phyloP scores from a whole-genome alignment of 345 rosid species.

The Rhizophora apiculata region DNA sequence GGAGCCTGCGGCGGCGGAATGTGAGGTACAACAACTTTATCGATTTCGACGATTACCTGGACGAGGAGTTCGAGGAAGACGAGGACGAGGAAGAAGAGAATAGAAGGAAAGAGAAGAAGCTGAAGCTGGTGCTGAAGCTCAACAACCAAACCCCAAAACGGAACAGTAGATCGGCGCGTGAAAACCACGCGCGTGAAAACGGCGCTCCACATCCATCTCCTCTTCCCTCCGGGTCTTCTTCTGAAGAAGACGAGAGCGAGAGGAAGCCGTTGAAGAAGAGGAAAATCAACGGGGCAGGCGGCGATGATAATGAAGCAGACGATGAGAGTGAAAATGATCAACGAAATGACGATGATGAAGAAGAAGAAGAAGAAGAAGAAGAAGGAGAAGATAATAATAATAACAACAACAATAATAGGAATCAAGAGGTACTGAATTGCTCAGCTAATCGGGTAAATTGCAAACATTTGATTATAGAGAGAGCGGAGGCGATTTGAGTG shows the following conservation, averaged over 20 bases:
- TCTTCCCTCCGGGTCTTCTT: not conserved
- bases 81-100: constrained; percentile 35
- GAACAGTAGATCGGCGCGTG: constrained; percentile 27
- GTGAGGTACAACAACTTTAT: constrained; percentile 65
- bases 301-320: constrained; percentile 33
- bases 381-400: not conserved
- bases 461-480: constrained; percentile 12
- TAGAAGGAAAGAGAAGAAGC: constrained; percentile 71
- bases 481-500: not conserved
- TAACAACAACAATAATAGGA: not conserved
- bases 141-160: constrained; percentile 39
- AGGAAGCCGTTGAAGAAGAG: constrained; percentile 46
- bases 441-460: not conserved
- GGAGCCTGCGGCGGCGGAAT: constrained; percentile 75
- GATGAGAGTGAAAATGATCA: constrained; percentile 34
- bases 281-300: constrained; percentile 37
- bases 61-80: constrained; percentile 45
- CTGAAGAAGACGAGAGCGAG: constrained; percentile 35
- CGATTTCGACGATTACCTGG: constrained; percentile 71
- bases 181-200: constrained; percentile 18
- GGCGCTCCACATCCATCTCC: constrained; percentile 8
- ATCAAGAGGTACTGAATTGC: constrained; percentile 18
- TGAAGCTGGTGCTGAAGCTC: constrained; percentile 69
- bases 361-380: constrained; percentile 4
- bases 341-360: constrained; percentile 37